Conservation (phyloP, 2,329 filamentous ascomycete genomes). For the Cephalotrichum gorgonifer region DNA sequence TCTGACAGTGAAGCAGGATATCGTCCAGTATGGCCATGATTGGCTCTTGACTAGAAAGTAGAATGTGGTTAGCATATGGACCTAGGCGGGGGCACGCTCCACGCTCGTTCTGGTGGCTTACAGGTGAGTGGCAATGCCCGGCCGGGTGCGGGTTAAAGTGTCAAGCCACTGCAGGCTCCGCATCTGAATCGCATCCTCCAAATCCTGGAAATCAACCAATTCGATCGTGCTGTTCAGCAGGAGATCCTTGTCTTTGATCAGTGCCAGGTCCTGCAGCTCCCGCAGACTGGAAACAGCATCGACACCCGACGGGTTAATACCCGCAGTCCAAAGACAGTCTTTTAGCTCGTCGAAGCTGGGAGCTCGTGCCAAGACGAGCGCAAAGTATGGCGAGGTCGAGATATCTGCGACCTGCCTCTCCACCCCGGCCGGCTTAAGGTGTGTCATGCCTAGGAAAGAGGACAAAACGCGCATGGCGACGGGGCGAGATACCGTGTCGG, state of each 20-base stretch:
- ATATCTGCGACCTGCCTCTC: slow-evolving; percentile 18
- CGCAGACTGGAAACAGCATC: slow-evolving; percentile 27
- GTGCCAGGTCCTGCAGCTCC: slow-evolving; percentile 29
- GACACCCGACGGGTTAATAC: slow-evolving; percentile 34
- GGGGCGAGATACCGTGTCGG: slow-evolving; percentile 48
- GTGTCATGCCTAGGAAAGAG: slow-evolving; percentile 41
- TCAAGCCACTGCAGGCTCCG: slow-evolving; percentile 50
- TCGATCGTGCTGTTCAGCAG: slow-evolving; percentile 53
- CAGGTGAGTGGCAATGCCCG: slow-evolving; percentile 47
- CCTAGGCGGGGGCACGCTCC: neutral
- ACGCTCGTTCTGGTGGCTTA: slow-evolving; percentile 23
- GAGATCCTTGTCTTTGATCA: slow-evolving; percentile 49
- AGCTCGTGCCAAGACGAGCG: slow-evolving; percentile 47
- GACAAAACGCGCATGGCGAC: slow-evolving; percentile 50
- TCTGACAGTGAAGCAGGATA: slow-evolving; percentile 53
- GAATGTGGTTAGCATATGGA: neutral
- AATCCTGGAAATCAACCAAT: slow-evolving; percentile 54
- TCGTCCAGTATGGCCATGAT: slow-evolving; percentile 51
- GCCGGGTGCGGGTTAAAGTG: slow-evolving; percentile 41
- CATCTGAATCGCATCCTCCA: slow-evolving; percentile 53
- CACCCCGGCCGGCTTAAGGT: slow-evolving; percentile 9
- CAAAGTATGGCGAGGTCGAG: slow-evolving; percentile 44
- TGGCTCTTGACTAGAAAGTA: slow-evolving; percentile 35
- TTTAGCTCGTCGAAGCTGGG: slow-evolving; percentile 48
- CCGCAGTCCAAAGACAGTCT: slow-evolving; percentile 51